These are phyloP conservation scores for Cryphonectria nitschkei DNA, from an alignment of 2,329 filamentous ascomycete species.

Conservation along the genomic window DNA sequence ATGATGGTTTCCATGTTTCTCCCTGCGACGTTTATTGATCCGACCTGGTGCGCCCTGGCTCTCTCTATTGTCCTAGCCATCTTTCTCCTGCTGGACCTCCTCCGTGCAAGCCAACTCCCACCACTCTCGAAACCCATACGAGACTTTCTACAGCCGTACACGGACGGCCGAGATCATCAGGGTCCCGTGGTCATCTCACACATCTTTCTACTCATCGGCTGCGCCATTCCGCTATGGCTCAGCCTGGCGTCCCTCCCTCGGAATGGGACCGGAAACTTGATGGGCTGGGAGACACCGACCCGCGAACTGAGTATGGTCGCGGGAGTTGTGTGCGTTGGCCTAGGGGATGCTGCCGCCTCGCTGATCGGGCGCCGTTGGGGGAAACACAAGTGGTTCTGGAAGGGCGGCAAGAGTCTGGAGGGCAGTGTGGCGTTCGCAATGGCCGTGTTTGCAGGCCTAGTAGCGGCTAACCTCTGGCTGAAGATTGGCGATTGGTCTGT, in stretches of 20 bases:
- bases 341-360: conserved; percentile 92
- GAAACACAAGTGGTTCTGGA: conserved; percentile 91
- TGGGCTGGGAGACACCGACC: conserved; percentile 74
- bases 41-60: conserved; percentile 78
- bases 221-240: conserved; percentile 92
- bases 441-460: conserved; percentile 77
- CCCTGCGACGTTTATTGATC: conserved; percentile 84
- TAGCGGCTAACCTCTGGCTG: conserved; percentile 74
- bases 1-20: conserved; percentile 98
- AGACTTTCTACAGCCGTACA: conserved; percentile 86
- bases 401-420: conserved; percentile 93
- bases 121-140: conserved; percentile 86
- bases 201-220: conserved; percentile 93
- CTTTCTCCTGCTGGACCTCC: conserved; percentile 86
- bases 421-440: conserved; percentile 79
- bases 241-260: conserved; percentile 72
- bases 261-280: conserved; percentile 56
- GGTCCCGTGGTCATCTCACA: conserved; percentile 95
- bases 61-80: conserved; percentile 78
- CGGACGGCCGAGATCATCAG: conserved; percentile 89
- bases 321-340: conserved; percentile 90
- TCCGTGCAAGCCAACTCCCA: conserved; percentile 88
- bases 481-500: conserved; percentile 75
- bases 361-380: conserved; percentile 87
- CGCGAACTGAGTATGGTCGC: conserved; percentile 88